Base-by-base conservation (phyloP, 139 green algal genomes). In the Chlamydomonas incerta region DNA sequence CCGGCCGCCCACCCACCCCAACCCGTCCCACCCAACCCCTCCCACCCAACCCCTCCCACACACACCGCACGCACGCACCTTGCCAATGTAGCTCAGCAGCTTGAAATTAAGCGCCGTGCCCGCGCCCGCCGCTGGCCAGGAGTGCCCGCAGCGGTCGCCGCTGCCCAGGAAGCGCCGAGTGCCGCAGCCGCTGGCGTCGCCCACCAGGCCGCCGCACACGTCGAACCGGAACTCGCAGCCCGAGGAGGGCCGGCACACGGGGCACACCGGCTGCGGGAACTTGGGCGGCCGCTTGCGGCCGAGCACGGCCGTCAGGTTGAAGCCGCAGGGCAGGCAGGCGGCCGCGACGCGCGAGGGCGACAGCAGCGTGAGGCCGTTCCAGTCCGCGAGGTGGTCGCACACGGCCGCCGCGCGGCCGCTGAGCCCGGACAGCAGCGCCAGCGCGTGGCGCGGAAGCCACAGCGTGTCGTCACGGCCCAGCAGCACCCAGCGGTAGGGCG, bases 151-250 rank as follows among this genome's bases (percentile, higher is more conserved):
- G 47, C 79, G 65, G 50, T 85, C 79, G 0, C 65, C 66, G 2
- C n/a, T 46, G n/a, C 79, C 79, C 63, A 85, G 20, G 50, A 85
- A 85, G 3, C 66, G 65, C 47, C 57, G 55, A 31, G 20, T 75
- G 50, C 65, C 79, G 66, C 79, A 85, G 13, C 33, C 11, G 18
- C n/a, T 20, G 0, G 65, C 66, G 41, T 50, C 41, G 31, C 79
- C 79, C 46, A 31, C 34, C n/a, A 85, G 50, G 0, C 79, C 79
- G 11, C 4, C 23, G 47, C 79, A 85, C 63, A 67, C 6, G 31
- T 85, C 67, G 66, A 85, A 85, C 1, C 79, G 65, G 63, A 76
- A 85, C 63, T 85, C 79, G 46, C 79, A 85, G 66, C 79, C 79
- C 13, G 24, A 18, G 28, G 79, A 65, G 35, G 79, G 79, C 1